These are phyloP conservation scores for Trichopus zeylanicus DNA, from an alignment of 116 monocot species.

Conservation along the genomic window DNA sequence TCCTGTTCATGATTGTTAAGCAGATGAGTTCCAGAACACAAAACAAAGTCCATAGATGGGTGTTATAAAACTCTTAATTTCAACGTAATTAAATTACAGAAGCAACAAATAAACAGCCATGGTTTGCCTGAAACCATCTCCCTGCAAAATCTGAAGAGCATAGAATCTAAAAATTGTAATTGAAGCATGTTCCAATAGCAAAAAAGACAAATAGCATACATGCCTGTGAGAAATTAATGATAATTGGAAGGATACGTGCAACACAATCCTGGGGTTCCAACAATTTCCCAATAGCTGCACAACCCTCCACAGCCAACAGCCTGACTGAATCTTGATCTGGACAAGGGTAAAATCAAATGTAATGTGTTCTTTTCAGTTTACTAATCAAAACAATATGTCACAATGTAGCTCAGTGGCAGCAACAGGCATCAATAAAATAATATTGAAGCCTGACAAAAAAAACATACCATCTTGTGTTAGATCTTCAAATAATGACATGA, in stretches of 20 bases:
- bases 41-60: not conserved
- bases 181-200: not conserved
- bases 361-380: too few relatives aligned
- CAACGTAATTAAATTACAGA: not conserved
- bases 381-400: not conserved
- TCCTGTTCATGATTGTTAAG: constrained; percentile 36
- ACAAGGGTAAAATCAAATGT: too few relatives aligned
- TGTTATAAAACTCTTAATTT: not conserved
- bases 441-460: not conserved
- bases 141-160: not conserved
- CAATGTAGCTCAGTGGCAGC: not conserved
- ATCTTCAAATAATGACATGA: constrained; percentile 71
- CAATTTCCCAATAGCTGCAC: constrained; percentile 32
- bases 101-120: not conserved
- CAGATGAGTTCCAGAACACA: not conserved
- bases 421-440: not conserved
- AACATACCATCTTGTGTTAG: constrained; percentile 79
- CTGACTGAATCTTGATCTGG: constrained; percentile 38
- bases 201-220: not conserved
- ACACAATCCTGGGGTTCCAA: constrained; percentile 30
- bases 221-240: constrained; percentile 33
- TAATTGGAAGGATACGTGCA: constrained; percentile 33
- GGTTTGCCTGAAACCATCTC: not conserved
- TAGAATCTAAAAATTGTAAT: not conserved
- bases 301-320: constrained; percentile 42